These are phyloP conservation scores for Drechslerella dactyloides DNA, from an alignment of 2,329 filamentous ascomycete genomes.

Conservation along the genomic window DNA sequence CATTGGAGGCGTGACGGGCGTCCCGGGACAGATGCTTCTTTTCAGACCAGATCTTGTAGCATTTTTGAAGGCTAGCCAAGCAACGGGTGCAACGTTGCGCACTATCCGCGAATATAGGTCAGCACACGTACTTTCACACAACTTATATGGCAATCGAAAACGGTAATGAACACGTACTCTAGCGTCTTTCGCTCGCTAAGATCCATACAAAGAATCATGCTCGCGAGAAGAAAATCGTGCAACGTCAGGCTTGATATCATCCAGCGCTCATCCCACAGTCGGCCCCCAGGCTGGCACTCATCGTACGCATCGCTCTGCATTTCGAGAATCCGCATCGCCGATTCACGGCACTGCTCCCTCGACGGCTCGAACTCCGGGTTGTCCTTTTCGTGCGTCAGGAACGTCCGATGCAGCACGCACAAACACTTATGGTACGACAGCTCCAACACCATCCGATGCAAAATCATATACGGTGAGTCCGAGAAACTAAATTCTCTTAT, in stretches of 20 bases:
- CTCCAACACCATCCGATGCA: conserved; percentile 63
- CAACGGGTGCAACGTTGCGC: conserved; percentile 7
- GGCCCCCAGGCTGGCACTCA: conserved; percentile 57
- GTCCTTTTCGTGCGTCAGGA: conserved; percentile 51
- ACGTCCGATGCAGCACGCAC: conserved; percentile 50
- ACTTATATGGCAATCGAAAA: not conserved
- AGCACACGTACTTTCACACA: not conserved
- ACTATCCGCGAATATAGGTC: not conserved
- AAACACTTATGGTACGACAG: conserved; percentile 62
- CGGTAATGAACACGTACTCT: conserved; percentile 3
- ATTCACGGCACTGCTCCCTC: conserved; percentile 17
- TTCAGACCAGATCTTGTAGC: conserved; percentile 60
- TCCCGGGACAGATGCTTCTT: conserved; percentile 59
- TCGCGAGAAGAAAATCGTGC: conserved; percentile 43
- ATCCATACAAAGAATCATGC: conserved; percentile 56
- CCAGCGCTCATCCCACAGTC: conserved; percentile 41
- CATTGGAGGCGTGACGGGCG: conserved; percentile 60
- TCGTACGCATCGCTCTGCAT: conserved; percentile 61
- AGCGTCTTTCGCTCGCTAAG: conserved; percentile 54
- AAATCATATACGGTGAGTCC: conserved; percentile 61
- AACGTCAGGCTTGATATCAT: conserved; percentile 37
- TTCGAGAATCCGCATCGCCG: conserved; percentile 35
- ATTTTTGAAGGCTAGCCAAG: conserved; percentile 58
- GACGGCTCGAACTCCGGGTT: conserved; percentile 41
- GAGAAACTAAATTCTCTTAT: conserved; percentile 60